These are phyloP conservation scores for Pythium folliculosum DNA, from an alignment of 352 stramenopile species.

Conservation along the genomic window DNA sequence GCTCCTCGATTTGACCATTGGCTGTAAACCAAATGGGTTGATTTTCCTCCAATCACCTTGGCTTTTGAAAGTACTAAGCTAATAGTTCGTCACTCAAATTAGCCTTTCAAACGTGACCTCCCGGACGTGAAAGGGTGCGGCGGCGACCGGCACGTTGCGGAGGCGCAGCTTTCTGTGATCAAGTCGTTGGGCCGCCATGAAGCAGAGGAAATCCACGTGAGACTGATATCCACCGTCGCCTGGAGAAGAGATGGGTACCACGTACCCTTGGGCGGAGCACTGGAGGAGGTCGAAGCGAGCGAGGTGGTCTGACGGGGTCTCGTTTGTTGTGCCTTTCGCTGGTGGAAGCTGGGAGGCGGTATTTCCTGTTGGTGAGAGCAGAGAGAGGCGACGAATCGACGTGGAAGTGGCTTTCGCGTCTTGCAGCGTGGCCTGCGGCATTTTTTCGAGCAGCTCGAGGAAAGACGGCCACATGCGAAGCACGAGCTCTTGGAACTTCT, in stretches of 20 bases:
- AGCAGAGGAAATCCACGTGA: background rate
- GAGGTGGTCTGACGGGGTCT: conserved; percentile 22
- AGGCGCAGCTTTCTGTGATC: conserved; percentile 54
- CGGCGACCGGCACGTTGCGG: conserved; percentile 51
- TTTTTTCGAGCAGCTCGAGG: conserved; percentile 45
- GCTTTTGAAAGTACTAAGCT: background rate
- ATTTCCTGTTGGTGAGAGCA: conserved; percentile 16
- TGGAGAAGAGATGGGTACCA: background rate
- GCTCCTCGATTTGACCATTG: conserved; percentile 39
- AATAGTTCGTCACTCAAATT: conserved; percentile 32
- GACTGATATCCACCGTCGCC: too few species aligned
- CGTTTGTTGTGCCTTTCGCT: conserved; percentile 20
- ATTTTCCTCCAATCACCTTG: conserved; percentile 30
- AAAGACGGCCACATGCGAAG: conserved; percentile 81
- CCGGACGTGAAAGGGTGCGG: conserved; percentile 66
- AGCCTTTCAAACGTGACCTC: conserved; percentile 69
- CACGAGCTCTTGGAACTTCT: conserved; percentile 68
- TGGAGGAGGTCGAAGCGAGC: conserved; percentile 42
- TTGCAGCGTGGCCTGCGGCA: conserved; percentile 43
- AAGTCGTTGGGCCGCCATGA: too few species aligned
- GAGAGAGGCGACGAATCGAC: conserved; percentile 27
- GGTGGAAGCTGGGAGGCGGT: conserved; percentile 3
- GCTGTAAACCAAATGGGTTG: conserved; percentile 22
- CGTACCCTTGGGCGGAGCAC: conserved; percentile 56
- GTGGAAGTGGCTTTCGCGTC: conserved; percentile 13